These are phyloP conservation scores for Phytophthora chlamydospora DNA, from an alignment of 352 stramenopile genomes.

Conservation along the genomic window DNA sequence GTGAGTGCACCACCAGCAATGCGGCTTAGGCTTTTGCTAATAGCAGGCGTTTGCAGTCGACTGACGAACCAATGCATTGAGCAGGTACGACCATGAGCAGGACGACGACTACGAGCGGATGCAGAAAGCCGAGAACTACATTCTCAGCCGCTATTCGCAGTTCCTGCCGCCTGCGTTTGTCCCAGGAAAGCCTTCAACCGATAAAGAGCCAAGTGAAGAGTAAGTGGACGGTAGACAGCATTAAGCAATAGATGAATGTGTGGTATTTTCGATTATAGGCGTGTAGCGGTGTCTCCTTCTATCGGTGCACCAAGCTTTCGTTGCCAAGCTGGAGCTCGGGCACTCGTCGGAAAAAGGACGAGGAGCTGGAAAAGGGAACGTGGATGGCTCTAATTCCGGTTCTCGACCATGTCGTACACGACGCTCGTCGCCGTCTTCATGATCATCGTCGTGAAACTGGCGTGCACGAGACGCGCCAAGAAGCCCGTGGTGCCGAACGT, in stretches of 20 bases:
- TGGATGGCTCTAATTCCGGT: constrained; percentile 30
- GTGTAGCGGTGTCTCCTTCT: constrained; percentile 22
- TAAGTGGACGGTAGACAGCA: background rate
- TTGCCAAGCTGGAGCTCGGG: constrained; percentile 12
- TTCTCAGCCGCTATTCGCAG: constrained; percentile 58
- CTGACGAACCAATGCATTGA: constrained; percentile 13
- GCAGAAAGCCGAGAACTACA: constrained; percentile 70
- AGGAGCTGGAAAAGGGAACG: constrained; percentile 16
- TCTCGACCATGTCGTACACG: constrained; percentile 83
- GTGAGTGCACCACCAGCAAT: constrained; percentile 30
- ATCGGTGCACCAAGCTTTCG: constrained; percentile 26
- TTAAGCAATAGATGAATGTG: constrained; percentile 16
- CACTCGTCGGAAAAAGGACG: constrained; percentile 8
- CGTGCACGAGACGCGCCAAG: constrained; percentile 68
- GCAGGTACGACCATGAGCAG: constrained; percentile 82
- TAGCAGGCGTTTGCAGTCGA: constrained; percentile 1
- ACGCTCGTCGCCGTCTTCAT: constrained; percentile 89
- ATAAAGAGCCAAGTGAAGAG: constrained; percentile 7
- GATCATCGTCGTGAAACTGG: constrained; percentile 92
- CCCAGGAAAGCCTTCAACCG: constrained; percentile 4
- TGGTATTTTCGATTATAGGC: constrained; percentile 15
- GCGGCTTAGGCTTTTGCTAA: background rate
- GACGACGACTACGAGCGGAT: constrained; percentile 83
- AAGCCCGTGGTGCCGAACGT: constrained; percentile 88
- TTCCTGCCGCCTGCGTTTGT: constrained; percentile 47